A percentile compares a stretch with the other conserved stretches of the same genome.
Evolutionary conservation across 1,139 yeast genomes (phyloP).

Genomic region (Sugiyamaella xylanicola): DNA sequence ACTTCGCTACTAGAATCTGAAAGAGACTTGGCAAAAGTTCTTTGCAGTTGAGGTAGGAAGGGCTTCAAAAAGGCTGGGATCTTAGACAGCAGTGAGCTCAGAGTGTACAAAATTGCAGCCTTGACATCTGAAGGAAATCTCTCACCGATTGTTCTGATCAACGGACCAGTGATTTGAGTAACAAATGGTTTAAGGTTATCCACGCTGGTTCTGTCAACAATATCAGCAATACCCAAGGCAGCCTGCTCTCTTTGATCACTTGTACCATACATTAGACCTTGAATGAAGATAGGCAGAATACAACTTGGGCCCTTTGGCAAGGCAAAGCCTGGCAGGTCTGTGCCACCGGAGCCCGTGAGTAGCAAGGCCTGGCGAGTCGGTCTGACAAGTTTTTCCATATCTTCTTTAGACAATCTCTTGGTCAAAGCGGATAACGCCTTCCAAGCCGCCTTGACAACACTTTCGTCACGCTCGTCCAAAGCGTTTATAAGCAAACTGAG

Average conservation of each 20-base stretch:
- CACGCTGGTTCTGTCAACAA: slow-evolving; percentile 85
- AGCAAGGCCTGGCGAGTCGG: slow-evolving; percentile 77
- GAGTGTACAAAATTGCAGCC: slow-evolving; percentile 84
- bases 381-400: slow-evolving; percentile 71
- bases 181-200: slow-evolving; percentile 81
- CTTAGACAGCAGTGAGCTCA: slow-evolving; percentile 73
- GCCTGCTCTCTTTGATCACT: slow-evolving; percentile 81
- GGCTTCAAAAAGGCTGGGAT: slow-evolving; percentile 93
- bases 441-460: slow-evolving; percentile 70
- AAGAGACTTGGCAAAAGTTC: slow-evolving; percentile 92
- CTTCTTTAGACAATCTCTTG: slow-evolving; percentile 71
- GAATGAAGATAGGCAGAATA: slow-evolving; percentile 86
- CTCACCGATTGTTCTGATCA: slow-evolving; percentile 97
- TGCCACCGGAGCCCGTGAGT: slow-evolving; percentile 63
- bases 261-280: slow-evolving; percentile 93
- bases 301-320: slow-evolving; percentile 88
- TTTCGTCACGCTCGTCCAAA: slow-evolving; percentile 68
- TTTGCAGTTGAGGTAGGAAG: slow-evolving; percentile 93
- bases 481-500: slow-evolving; percentile 69
- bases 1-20: slow-evolving; percentile 66
- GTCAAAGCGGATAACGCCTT: slow-evolving; percentile 66
- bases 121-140: slow-evolving; percentile 87
- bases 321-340: slow-evolving; percentile 72
- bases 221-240: slow-evolving; percentile 86
- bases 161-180: slow-evolving; percentile 93